A percentile compares a stretch with the other conserved stretches of the same genome.
phyloP scores from a whole-genome alignment of 208 protist species.

The Leishmania guyanensis region DNA sequence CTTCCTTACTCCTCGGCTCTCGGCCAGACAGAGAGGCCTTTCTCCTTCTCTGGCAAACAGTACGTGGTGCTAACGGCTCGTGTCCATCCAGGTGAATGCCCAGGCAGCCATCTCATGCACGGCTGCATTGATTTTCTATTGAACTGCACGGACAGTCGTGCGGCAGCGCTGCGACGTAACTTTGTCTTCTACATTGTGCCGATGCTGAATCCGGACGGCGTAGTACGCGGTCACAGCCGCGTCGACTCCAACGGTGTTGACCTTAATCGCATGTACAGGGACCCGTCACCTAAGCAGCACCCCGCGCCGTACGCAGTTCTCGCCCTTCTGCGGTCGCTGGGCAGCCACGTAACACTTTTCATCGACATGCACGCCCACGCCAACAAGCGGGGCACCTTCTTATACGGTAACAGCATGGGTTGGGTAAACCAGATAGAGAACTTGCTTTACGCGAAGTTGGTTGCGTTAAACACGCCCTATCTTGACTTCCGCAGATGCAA shows the following conservation, averaged over 20 bases:
- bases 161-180: conserved; percentile 71
- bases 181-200: conserved; percentile 93
- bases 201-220: conserved; percentile 96
- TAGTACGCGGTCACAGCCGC: conserved; percentile 91
- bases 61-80: conserved; percentile 87
- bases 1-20: conserved; percentile 70
- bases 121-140: conserved; percentile 91
- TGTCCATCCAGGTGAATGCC: conserved; percentile 94
- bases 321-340: conserved; percentile 53
- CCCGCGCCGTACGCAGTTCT: conserved; percentile 80
- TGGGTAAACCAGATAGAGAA: conserved; percentile 69
- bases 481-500: conserved; percentile 93
- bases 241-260: conserved; percentile 91
- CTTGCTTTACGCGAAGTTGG: conserved; percentile 89
- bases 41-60: conserved; percentile 61
- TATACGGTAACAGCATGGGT: conserved; percentile 93
- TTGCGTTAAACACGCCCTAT: conserved; percentile 90
- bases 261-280: conserved; percentile 94
- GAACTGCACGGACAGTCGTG: conserved; percentile 65
- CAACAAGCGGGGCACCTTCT: conserved; percentile 92
- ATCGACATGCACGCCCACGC: conserved; percentile 96
- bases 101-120: conserved; percentile 93
- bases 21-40: conserved; percentile 56
- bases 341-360: conserved; percentile 69
- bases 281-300: conserved; percentile 67